phyloP scores from a whole-genome alignment of 192 early-diverging fungal species.

The Coemansia sp. region DNA sequence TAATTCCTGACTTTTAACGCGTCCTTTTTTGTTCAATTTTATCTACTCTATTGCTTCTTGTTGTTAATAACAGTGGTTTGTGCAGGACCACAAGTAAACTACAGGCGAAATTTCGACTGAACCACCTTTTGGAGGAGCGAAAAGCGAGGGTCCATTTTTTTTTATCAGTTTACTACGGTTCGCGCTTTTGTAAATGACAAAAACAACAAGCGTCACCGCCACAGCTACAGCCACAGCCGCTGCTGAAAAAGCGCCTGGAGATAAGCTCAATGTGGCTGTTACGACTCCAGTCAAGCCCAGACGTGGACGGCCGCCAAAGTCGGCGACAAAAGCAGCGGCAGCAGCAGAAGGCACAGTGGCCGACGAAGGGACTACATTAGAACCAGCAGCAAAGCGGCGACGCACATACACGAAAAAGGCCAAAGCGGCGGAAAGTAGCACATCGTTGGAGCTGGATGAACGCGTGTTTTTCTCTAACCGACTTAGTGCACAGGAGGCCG shows the following conservation, averaged over 20 bases:
- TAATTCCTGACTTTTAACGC: neutral
- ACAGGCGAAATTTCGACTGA: neutral
- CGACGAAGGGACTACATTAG: neutral
- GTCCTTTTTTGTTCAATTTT: neutral
- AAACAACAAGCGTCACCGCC: constrained; percentile 10
- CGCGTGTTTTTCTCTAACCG: constrained; percentile 51
- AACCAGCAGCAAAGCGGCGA: constrained; percentile 37
- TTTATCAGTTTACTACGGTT: neutral
- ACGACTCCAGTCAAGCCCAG: constrained; percentile 12
- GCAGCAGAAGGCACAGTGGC: neutral
- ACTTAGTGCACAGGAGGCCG: constrained; percentile 59
- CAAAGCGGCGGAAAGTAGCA: neutral
- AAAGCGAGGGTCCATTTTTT: neutral
- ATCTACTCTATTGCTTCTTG: neutral
- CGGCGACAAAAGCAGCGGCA: neutral
- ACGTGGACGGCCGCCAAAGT: constrained; percentile 21
- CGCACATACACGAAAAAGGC: constrained; percentile 27
- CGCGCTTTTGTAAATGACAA: constrained; percentile 26
- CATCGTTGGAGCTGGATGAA: constrained; percentile 12
- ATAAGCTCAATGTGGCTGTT: neutral
- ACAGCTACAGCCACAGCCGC: neutral
- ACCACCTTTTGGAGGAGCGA: neutral
- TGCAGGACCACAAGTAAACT: neutral
- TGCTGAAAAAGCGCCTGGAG: neutral
- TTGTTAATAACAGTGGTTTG: constrained; percentile 3